Percentiles rank a stretch among this genome's conserved stretches.
phyloP scores from a whole-genome alignment of 2,329 filamentous ascomycete genomes.

The Fusarium decemcellulare region DNA sequence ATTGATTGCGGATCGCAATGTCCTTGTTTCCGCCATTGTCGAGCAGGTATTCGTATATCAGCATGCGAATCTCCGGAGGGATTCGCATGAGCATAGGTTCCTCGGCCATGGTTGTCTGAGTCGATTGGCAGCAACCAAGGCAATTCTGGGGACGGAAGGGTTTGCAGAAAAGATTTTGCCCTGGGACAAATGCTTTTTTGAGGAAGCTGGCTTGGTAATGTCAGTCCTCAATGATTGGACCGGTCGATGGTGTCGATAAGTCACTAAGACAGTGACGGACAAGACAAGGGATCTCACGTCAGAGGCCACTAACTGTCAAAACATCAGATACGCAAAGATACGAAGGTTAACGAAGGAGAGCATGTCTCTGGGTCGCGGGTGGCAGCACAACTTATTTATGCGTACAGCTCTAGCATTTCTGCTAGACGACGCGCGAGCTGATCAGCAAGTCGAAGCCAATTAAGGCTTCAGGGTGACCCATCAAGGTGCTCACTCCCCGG shows the following conservation, averaged over 20 bases:
- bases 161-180: not conserved
- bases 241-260: constrained; percentile 19
- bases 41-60: constrained; percentile 62
- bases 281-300: constrained; percentile 34
- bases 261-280: constrained; percentile 29
- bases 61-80: constrained; percentile 59
- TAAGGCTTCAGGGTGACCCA: constrained; percentile 33
- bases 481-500: constrained; percentile 44
- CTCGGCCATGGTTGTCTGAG: constrained; percentile 33
- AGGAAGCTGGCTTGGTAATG: constrained; percentile 20
- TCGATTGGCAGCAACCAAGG: not conserved
- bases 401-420: constrained; percentile 4
- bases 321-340: constrained; percentile 24
- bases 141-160: not conserved
- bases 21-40: constrained; percentile 55
- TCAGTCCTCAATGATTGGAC: constrained; percentile 23
- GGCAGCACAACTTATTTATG: constrained; percentile 40
- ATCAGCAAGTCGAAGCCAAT: constrained; percentile 26
- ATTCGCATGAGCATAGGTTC: constrained; percentile 50
- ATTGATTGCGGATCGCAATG: constrained; percentile 58
- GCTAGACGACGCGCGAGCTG: constrained; percentile 2
- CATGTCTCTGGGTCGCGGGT: not conserved
- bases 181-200: constrained; percentile 4
- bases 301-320: constrained; percentile 25
- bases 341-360: constrained; percentile 1